phyloP scores from a whole-genome alignment of 208 protist genomes.

The Crithidia fasciculata region DNA sequence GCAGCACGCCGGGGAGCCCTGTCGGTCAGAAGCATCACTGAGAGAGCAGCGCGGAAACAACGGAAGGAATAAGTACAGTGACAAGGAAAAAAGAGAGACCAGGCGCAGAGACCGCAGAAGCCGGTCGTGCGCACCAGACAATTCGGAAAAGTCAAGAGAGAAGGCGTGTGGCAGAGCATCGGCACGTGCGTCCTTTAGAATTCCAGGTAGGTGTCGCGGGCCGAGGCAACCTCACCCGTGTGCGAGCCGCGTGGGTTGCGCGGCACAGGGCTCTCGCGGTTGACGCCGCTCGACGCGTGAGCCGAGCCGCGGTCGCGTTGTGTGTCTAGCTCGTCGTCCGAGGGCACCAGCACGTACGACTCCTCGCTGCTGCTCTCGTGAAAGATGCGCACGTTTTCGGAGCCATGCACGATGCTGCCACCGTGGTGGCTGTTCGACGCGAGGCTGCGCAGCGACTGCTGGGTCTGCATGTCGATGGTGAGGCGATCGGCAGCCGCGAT shows the following conservation, averaged over 20 bases:
- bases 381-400: constrained; percentile 1
- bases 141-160: too few relatives aligned
- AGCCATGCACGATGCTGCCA: constrained; percentile 7
- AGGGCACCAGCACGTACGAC: constrained; percentile 34
- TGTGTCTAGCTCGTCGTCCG: constrained; percentile 22
- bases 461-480: constrained; percentile 23
- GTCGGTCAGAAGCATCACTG: too few relatives aligned
- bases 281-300: constrained; percentile 17
- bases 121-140: too few relatives aligned
- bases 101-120: too few relatives aligned
- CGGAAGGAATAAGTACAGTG: too few relatives aligned
- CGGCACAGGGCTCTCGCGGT: constrained; percentile 28
- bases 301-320: constrained; percentile 8
- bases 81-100: too few relatives aligned
- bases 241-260: constrained; percentile 22
- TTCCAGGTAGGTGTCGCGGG: constrained; percentile 24
- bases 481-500: constrained; percentile 2
- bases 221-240: constrained; percentile 17
- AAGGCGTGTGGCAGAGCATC: too few relatives aligned
- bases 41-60: too few relatives aligned
- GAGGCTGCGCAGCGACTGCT: constrained; percentile 10
- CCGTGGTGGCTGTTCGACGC: constrained; percentile 17
- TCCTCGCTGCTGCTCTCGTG: constrained; percentile 40
- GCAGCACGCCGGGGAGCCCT: too few relatives aligned
- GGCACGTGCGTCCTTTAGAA: constrained; percentile 14